phyloP scores from a whole-genome alignment of 768 basidiomycete species.

The Suillus subalutaceus region DNA sequence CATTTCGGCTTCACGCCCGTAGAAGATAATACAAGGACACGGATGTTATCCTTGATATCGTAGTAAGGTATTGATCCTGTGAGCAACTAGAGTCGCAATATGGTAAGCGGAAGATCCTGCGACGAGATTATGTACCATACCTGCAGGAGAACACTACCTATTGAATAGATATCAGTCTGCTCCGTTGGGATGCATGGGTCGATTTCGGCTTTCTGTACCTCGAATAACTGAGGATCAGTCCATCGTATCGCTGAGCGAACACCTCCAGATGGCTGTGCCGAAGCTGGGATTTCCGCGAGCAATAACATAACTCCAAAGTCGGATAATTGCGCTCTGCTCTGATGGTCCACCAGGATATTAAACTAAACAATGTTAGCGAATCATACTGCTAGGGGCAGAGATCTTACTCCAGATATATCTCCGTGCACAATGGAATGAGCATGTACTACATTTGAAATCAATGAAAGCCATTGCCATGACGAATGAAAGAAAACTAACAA shows the following conservation, averaged over 20 bases:
- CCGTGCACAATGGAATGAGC: constrained; percentile 8
- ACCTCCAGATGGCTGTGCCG: background rate
- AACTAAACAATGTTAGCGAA: background rate
- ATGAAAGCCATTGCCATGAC: background rate
- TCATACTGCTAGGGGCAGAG: background rate
- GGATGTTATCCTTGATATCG: background rate
- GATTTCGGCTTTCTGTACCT: background rate
- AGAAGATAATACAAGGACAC: constrained; percentile 6
- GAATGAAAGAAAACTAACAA: background rate
- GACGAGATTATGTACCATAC: constrained; percentile 3
- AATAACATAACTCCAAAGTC: constrained; percentile 10
- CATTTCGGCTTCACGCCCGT: background rate
- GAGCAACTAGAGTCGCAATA: constrained; percentile 4
- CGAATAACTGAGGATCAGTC: constrained; percentile 11
- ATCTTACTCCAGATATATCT: constrained; percentile 12
- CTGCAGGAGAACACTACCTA: constrained; percentile 12
- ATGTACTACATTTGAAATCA: constrained; percentile 7
- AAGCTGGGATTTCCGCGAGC: constrained; percentile 2
- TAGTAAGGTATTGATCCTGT: constrained; percentile 12
- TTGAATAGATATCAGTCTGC: constrained; percentile 11
- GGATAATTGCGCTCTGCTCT: background rate
- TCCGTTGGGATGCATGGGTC: background rate
- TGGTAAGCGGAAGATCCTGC: background rate
- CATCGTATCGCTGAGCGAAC: constrained; percentile 7
- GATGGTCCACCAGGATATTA: constrained; percentile 11